These are phyloP conservation scores for Tetraselmis chui DNA, from an alignment of 139 green algal genomes.

Conservation along the genomic window DNA sequence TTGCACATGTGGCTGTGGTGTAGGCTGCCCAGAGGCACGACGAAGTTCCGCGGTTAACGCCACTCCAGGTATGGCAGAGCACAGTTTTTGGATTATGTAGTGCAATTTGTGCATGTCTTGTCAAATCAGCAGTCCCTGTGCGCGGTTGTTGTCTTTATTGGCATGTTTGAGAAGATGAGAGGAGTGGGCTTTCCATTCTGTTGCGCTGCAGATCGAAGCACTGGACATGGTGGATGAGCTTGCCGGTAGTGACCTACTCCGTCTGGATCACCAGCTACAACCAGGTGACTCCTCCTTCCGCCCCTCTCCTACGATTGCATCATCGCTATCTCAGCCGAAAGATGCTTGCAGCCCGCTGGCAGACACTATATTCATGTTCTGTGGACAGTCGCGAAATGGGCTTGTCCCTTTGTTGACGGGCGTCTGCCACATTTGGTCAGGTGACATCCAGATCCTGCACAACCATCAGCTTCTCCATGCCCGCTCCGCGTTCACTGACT, in stretches of 20 bases:
- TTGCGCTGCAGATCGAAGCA: conserved; percentile 24
- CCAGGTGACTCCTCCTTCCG: conserved; percentile 21
- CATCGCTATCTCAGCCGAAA: too few relatives aligned
- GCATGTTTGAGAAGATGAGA: too few relatives aligned
- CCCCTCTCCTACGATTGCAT: background rate
- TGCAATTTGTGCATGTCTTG: too few relatives aligned
- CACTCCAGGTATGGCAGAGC: conserved; percentile 27
- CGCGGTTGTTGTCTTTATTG: too few relatives aligned
- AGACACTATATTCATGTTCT: too few relatives aligned
- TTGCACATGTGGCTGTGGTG: background rate
- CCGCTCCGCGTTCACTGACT: conserved; percentile 38
- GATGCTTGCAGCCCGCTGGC: too few relatives aligned
- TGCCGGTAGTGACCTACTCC: conserved; percentile 32
- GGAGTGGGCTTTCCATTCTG: too few relatives aligned
- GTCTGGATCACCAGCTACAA: conserved; percentile 49
- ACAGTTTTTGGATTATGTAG: too few relatives aligned
- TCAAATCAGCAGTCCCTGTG: too few relatives aligned
- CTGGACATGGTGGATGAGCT: conserved; percentile 34
- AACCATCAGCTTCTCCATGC: conserved; percentile 54
- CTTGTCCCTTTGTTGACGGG: background rate
- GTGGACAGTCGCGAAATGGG: too few relatives aligned
- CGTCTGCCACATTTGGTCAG: background rate
- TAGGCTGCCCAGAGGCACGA: conserved; percentile 33
- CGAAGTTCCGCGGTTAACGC: conserved; percentile 38
- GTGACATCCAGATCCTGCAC: conserved; percentile 60